phyloP scores from a whole-genome alignment of 2,329 filamentous ascomycete genomes.

The Diaporthe sp. region DNA sequence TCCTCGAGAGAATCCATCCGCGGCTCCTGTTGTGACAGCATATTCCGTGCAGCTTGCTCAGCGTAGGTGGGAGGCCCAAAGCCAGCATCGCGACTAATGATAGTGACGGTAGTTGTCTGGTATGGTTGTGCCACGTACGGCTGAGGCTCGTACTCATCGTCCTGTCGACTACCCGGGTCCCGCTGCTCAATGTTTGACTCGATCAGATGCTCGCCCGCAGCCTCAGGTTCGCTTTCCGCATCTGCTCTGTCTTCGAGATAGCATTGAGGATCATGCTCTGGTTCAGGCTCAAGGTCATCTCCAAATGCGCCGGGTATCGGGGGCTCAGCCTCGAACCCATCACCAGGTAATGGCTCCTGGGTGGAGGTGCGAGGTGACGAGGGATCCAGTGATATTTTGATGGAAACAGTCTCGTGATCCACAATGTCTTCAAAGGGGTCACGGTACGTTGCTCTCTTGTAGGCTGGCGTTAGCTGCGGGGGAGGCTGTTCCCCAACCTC shows the following conservation, averaged over 20 bases:
- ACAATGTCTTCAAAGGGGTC: constrained; percentile 63
- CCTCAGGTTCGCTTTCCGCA: constrained; percentile 35
- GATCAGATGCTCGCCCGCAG: constrained; percentile 12
- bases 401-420: constrained; percentile 56
- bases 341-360: constrained; percentile 39
- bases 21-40: constrained; percentile 35
- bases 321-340: constrained; percentile 46
- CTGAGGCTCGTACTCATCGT: constrained; percentile 55
- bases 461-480: constrained; percentile 45
- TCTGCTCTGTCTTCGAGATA: constrained; percentile 39
- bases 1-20: constrained; percentile 49
- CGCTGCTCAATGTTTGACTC: constrained; percentile 27
- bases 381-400: constrained; percentile 58
- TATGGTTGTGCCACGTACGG: constrained; percentile 54
- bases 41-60: constrained; percentile 40
- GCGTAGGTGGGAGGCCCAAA: constrained; percentile 47
- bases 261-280: constrained; percentile 34
- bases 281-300: constrained; percentile 46
- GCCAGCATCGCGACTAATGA: constrained; percentile 62
- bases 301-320: constrained; percentile 50
- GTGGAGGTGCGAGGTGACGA: constrained; percentile 43
- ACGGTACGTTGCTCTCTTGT: constrained; percentile 60
- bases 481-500: constrained; percentile 46
- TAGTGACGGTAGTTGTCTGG: constrained; percentile 64
- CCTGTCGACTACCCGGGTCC: background rate